Conservation (phyloP, 1,139 yeast species). For the Nakaseomyces delphensis region DNA sequence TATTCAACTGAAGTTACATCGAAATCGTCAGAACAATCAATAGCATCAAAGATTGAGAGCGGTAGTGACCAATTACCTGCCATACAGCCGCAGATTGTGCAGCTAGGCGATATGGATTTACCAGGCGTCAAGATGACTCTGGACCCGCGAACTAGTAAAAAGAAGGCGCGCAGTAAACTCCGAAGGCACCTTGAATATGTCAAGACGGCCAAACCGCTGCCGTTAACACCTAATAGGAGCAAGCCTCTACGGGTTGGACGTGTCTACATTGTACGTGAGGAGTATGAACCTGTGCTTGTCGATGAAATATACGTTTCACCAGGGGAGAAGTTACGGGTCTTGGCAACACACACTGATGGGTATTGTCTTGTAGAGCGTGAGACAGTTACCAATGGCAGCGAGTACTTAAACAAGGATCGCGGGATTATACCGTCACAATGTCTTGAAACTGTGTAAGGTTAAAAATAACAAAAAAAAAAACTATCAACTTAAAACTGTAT, state of each 20-base stretch:
- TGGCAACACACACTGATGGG: constrained; percentile 37
- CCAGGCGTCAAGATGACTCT: neutral
- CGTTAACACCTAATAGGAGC: constrained; percentile 15
- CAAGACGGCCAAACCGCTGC: constrained; percentile 18
- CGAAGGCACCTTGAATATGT: constrained; percentile 14
- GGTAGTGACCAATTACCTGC: neutral
- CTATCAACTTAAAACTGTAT: too few species aligned
- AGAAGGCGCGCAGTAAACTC: constrained; percentile 11
- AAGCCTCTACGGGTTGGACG: constrained; percentile 7
- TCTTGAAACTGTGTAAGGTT: too few species aligned
- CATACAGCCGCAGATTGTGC: neutral
- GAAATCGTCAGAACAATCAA: neutral
- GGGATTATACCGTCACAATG: constrained; percentile 36
- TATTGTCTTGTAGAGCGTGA: constrained; percentile 37
- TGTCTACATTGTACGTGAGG: constrained; percentile 21
- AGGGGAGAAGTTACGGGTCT: constrained; percentile 31
- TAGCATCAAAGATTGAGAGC: neutral
- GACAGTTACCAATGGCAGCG: constrained; percentile 6
- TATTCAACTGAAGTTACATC: neutral
- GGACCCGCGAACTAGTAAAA: constrained; percentile 6
- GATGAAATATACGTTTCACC: constrained; percentile 32
- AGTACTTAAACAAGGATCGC: constrained; percentile 32
- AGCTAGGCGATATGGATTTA: neutral
- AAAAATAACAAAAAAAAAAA: constrained; percentile 6
- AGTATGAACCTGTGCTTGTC: constrained; percentile 29